Base-by-base conservation (phyloP, 495 filamentous ascomycete species). In the Penicillium cinerascens region DNA sequence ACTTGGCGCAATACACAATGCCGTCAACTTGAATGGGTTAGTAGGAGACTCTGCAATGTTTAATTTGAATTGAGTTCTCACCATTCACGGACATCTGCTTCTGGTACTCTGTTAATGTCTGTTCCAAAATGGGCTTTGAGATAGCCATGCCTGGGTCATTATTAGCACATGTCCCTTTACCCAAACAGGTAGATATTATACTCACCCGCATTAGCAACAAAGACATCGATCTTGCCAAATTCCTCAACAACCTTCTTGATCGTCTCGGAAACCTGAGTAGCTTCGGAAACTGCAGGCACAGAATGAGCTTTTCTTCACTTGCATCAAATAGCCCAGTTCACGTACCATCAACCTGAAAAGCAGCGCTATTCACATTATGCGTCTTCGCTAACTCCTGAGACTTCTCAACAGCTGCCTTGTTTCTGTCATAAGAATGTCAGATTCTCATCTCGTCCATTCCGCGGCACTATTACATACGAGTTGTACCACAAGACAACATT, bases 141-240 rank as follows among this genome's bases (percentile, higher is more conserved):
- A 73, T 79, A 5, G 71, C 73, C 76, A 78, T 80, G 17, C 79
- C 79, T 68, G 27, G 5, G 11, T 8, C 16, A 17, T 6, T 39
- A 8, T 55, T 38, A 54, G 18, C 18, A 39, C 9, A 45, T 47
- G 11, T 13, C 25, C 10, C 11, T 13, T 17, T 36, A n/a, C 2
- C 10, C 9, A 5, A 25, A n/a, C 16, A 7, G 8, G 1, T n/a
- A n/a, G 7, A 1, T 8, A 44, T 44, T 36, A 3, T 5, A 44
- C 49, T 44, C 5, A 65, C 58, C 52, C 18, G 51, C 51, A 59
- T 76, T 82, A 8, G 74, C 77, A 41, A 79, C 55, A 36, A 80
- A 78, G 2, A 74, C 69, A 59, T 80, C 72, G 4, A 82, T 65
- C 47, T 70, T 68, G 18, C 69, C 72, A 63, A 77, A 75, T 36